A percentile compares a stretch with the other conserved stretches of the same genome.
Evolutionary conservation across 345 rosid genomes (phyloP).

Genomic region (Lagerstroemia speciosa): DNA sequence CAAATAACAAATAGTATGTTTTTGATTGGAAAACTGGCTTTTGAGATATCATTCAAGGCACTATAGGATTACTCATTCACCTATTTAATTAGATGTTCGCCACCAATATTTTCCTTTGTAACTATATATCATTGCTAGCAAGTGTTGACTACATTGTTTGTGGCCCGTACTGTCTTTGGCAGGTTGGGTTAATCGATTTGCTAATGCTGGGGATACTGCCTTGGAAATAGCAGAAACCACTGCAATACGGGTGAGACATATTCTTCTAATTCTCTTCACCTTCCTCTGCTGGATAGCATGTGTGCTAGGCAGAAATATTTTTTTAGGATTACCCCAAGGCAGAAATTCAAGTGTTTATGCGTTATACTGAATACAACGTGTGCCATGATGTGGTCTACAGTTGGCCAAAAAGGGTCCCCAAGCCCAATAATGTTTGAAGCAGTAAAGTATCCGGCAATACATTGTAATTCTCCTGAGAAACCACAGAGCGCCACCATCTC

Average conservation of each 20-base stretch:
- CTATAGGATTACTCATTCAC: neutral
- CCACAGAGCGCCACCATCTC: neutral
- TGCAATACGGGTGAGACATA: slow-evolving; percentile 57
- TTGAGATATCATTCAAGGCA: neutral
- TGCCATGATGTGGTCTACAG: neutral
- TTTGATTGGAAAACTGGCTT: neutral
- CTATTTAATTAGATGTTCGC: neutral
- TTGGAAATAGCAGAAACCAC: slow-evolving; percentile 87
- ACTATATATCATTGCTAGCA: neutral
- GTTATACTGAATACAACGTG: neutral
- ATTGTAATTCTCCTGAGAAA: neutral
- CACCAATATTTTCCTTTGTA: neutral
- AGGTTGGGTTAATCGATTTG: slow-evolving; percentile 99
- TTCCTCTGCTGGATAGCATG: neutral
- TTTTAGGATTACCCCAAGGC: too few relatives aligned
- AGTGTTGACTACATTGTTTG: neutral
- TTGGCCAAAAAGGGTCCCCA: neutral
- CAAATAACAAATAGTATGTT: neutral
- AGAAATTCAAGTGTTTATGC: neutral
- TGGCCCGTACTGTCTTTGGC: slow-evolving; percentile 12
- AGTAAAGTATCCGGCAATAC: neutral
- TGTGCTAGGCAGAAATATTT: neutral
- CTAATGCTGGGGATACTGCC: slow-evolving; percentile 89
- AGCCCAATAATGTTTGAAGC: neutral
- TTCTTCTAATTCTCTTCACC: neutral